These are phyloP conservation scores for Sicyos baderoa DNA, from an alignment of 306 rosid genomes.

Conservation along the genomic window DNA sequence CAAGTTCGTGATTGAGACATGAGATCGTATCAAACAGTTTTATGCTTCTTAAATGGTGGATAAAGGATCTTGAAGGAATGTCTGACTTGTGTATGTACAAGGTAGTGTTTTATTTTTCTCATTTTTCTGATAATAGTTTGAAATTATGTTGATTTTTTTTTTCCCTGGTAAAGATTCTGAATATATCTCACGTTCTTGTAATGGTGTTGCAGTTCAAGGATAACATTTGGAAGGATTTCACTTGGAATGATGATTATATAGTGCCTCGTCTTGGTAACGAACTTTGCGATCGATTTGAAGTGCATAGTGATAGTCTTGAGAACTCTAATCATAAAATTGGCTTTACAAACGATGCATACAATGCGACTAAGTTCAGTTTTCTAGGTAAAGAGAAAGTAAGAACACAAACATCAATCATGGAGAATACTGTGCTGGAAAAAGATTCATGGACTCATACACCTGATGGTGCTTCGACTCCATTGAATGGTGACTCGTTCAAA, in stretches of 20 bases:
- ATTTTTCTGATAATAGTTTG: neutral
- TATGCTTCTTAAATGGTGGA: conserved; percentile 37
- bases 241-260: conserved; percentile 43
- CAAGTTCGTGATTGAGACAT: conserved; percentile 26
- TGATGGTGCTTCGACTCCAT: conserved; percentile 41
- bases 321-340: conserved; percentile 31
- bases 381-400: conserved; percentile 30
- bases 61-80: conserved; percentile 46
- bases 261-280: conserved; percentile 39
- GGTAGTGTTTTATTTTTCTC: conserved; percentile 29
- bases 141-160: conserved; percentile 7
- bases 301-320: conserved; percentile 32
- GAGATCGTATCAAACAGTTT: conserved; percentile 36
- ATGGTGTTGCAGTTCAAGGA: conserved; percentile 54
- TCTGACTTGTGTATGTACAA: conserved; percentile 45
- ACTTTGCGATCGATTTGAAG: conserved; percentile 27
- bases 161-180: neutral
- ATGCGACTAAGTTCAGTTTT: conserved; percentile 27
- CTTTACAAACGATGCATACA: conserved; percentile 25
- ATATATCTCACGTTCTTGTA: conserved; percentile 14
- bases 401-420: conserved; percentile 28
- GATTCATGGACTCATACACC: conserved; percentile 48
- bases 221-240: conserved; percentile 49
- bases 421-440: conserved; percentile 43
- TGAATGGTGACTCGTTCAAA: conserved; percentile 34